Base-by-base conservation (phyloP, 306 rosid genomes). In the Dalbergia oliveri region DNA sequence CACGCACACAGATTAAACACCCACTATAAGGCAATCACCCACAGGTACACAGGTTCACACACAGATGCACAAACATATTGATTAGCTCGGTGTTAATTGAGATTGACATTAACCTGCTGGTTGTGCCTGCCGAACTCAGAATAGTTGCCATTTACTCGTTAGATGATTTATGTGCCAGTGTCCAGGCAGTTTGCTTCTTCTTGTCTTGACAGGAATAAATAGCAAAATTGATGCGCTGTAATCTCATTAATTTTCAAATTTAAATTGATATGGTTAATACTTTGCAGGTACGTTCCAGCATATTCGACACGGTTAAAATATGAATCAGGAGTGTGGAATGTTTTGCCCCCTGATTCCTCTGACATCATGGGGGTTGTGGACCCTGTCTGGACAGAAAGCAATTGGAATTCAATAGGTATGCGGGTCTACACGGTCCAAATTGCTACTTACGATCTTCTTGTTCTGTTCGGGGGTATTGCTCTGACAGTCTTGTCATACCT, bases 351-450 rank as follows among this genome's bases (percentile, higher is more conserved):
- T 35, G 88, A 89, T 86, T 82, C 93, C 69, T 87, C 97, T 10
- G 98, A 89, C 34, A 84, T 82, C 34, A 88, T 94, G 94, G 97
- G 90, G 66, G 72, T 65, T 51, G 81, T 86, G 70, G 98, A 94
- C 59, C 88, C 94, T 47, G 87, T 94, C 82, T 94, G 98, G 98
- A 91, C 97, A 18, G 98, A 94, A 82, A 94, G 98, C 84, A 92
- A 94, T 82, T 94, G 98, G 98, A 88, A 92, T 85, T 56, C 88
- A 21, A 86, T 91, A 23, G 94, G 97, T 37, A 85, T 92, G 50
- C 94, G 94, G 47, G 78, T 92, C 65, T 94, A 92, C 84, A 88
- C 89, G 0, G 68, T 88, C 82, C 98, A 91, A 83, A 58, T 64
- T 79, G 72, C 87, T 31, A 81, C 85, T 23, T 94, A 88, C 10